Evolutionary conservation across 2,329 filamentous ascomycete species (phyloP), one percentile per base, ranked within the genome.

Genomic region (Nemania diffusa): DNA sequence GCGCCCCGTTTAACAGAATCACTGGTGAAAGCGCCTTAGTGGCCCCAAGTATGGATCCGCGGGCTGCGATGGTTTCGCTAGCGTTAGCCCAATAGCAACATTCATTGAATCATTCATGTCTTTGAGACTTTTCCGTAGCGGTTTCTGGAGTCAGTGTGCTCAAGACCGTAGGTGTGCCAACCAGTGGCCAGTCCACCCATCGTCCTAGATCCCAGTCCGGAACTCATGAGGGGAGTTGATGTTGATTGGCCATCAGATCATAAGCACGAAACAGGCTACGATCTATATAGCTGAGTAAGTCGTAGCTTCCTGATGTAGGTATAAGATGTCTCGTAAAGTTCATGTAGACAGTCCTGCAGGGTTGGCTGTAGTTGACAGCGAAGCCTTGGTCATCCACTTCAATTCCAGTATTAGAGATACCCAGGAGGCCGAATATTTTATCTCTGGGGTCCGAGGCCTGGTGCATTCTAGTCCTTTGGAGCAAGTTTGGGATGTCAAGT

Each of bases 381-480:
- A 62, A 62, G 15, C 9, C 7, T 11, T 15, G 27, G 8, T 62
- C 26, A 26, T 62, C 22, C 17, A 40, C 20, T 26, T 57, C 42
- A 13, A 62, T 57, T 27, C 60, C n/a, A n/a, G n/a, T 51, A 8
- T 13, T 27, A 2, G 40, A 7, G 17, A 62, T 11, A 3, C 52
- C 60, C 8, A 62, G 29, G 0, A 62, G 9, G 17, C 60, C 51
- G 27, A 50, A 62, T 32, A 62, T 48, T 26, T 62, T 62, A 3
- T 62, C 51, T 48, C 51, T 62, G n/a, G 59, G 50, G 7, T 62
- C 59, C 6, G 59, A 62, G 1, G 59, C 37, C 20, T 48, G 22
- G 5, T 48, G 59, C 13, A 13, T 8, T 15, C 40, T 48, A 9
- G 59, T 22, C n/a, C n/a, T 32, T 1, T 56, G 59, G 4, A 62